Evolutionary conservation across 352 stramenopile species (phyloP), one percentile per base, ranked within the genome.

Genomic region (Phytophthora chlamydospora): DNA sequence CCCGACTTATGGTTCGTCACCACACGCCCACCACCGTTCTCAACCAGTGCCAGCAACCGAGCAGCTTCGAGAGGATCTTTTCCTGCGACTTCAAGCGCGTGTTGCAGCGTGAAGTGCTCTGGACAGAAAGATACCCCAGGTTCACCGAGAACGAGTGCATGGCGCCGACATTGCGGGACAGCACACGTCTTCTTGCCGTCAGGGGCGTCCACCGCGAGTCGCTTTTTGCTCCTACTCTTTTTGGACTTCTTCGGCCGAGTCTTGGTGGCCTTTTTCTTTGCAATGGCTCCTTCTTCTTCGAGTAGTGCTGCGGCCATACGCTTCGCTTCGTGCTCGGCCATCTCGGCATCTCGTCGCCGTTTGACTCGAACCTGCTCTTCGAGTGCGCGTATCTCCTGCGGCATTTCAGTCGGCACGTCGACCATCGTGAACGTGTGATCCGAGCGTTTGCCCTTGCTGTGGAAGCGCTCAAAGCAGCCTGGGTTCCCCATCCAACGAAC

Each of bases 401-500:
- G 64, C 33, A 70, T 71, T 66, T 80, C 54, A 9, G 34, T 53
- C 0, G 62, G 67, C 17, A 75, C 53, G 10, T 69, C 51, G 4
- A 86, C 68, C 48, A 63, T 60, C 27, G 50, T 58, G 19, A 64
- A 88, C n/a, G 65, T 64, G 61, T 92, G 85, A 51, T 87, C 71
- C 3, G 73, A 73, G 32, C 85, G 81, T 54, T 83, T 85, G 33
- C 83, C 85, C 31, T 89, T 91, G 33, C 51, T 68, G 52, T 95
- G 85, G 62, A 92, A 95, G 24, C 76, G 70, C 67, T 95, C 83
- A 60, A 95, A 95, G 62, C 85, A 95, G 11, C 84, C 85, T 6
- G 84, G 62, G 61, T 95, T 90, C 33, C 85, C 85, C 81, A 93
- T 93, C 83, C 86, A 92, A 16, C 80, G 81, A 16, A 88, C 83